phyloP scores from a whole-genome alignment of 352 stramenopile genomes.

The Ophiocytium majus region DNA sequence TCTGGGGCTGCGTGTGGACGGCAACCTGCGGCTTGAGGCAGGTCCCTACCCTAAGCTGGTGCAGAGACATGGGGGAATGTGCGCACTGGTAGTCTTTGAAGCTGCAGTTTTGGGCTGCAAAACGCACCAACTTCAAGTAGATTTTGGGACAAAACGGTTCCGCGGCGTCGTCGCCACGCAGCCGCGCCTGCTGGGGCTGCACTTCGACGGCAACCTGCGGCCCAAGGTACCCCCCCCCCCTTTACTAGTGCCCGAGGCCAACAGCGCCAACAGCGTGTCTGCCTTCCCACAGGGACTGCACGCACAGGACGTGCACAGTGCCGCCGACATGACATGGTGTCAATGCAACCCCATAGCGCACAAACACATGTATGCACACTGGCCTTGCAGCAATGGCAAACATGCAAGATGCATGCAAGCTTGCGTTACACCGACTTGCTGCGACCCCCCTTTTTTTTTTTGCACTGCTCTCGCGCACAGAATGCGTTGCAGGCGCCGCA shows the following conservation, averaged over 20 bases:
- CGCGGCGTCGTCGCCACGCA: constrained; percentile 29
- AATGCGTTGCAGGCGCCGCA: no score
- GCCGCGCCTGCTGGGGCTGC: constrained; percentile 26
- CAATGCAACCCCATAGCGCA: no score
- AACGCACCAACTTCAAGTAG: not conserved
- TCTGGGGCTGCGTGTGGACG: constrained; percentile 26
- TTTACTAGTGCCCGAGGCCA: not conserved
- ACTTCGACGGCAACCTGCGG: constrained; percentile 29
- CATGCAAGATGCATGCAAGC: no score
- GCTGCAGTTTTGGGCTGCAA: not conserved
- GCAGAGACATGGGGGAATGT: not conserved
- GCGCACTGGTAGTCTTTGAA: not conserved
- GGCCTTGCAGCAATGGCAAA: no score
- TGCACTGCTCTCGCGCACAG: no score
- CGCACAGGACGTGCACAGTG: not conserved
- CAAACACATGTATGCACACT: no score
- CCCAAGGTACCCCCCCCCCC: not conserved
- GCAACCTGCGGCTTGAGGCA: constrained; percentile 22
- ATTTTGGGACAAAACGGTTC: constrained; percentile 25
- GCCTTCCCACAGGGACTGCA: not conserved
- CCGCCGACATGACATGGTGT: not conserved
- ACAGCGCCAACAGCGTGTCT: not conserved
- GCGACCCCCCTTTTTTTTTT: no score
- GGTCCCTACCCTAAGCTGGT: not conserved
- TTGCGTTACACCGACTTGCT: no score